Base-by-base conservation (phyloP, 495 filamentous ascomycete genomes). In the Aspergillus saccharolyticus region DNA sequence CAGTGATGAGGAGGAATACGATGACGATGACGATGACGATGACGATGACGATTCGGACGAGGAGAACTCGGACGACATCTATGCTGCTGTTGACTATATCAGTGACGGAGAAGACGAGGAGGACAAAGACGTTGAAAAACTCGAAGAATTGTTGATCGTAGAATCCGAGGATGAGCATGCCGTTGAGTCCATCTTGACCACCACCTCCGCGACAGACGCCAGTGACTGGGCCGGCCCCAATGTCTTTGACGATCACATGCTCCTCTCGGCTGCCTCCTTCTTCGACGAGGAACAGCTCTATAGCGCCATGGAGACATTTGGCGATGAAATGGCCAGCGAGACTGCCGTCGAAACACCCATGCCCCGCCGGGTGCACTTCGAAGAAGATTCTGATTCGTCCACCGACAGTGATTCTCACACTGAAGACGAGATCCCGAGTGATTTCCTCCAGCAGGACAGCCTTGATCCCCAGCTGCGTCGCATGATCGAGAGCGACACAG, bases 51-150 rank as follows among this genome's bases (percentile, higher is more conserved):
- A 39, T 39, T 70, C 71, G 49, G 63, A 67, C 10, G 69, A 71
- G 24, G 72, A 75, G 14, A 72, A 68, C 61, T 77, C 76, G 42
- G 87, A 91, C 61, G 85, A 88, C 63, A 79, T 82, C 42, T 90
- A 92, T 67, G 86, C 85, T 15, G 89, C 78, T 17, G 85, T 93
- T 33, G 86, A 91, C 61, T 82, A 89, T 42, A 87, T 95, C 57
- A 87, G 82, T 54, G 89, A 91, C 48, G 86, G 80, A 9, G 87
- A 59, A 9, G 61, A 89, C 58, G 86, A 89, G 51, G 87, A 90
- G 68, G 87, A 90, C 61, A 80, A 84, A 65, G 83, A 85, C 74
- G 79, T 90, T 22, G 80, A 85, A 62, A 81, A 84, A 71, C 74
- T 82, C 62, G 89, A 94, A 78, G 89, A 89, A 72, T 73, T 84